phyloP scores from a whole-genome alignment of 306 rosid species.

The Comarum palustre region DNA sequence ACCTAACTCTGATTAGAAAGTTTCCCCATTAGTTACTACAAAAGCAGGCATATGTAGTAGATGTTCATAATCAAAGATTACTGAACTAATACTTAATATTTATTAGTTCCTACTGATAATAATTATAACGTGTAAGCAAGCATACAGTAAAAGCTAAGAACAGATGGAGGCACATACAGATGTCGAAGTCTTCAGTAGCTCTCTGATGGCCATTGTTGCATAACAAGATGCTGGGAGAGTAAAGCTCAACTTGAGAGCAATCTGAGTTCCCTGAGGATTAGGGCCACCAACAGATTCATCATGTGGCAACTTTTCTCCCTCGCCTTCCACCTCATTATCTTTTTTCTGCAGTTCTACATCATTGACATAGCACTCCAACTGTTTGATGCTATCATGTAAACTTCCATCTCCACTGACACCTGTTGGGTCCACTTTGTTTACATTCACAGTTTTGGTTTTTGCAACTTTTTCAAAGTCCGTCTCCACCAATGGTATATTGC shows the following conservation, averaged over 20 bases:
- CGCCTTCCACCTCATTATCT: slow-evolving; percentile 26
- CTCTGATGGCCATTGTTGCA: slow-evolving; percentile 97
- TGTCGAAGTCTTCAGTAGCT: slow-evolving; percentile 91
- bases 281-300: slow-evolving; percentile 32
- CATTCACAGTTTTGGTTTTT: slow-evolving; percentile 35
- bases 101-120: neutral
- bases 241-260: slow-evolving; percentile 77
- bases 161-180: slow-evolving; percentile 54
- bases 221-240: slow-evolving; percentile 91
- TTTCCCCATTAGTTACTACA: neutral
- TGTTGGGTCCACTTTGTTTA: slow-evolving; percentile 26
- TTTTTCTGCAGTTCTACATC: slow-evolving; percentile 29
- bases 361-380: slow-evolving; percentile 36
- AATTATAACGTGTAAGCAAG: slow-evolving; percentile 4
- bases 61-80: neutral
- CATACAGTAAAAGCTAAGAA: neutral
- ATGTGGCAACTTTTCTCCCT: slow-evolving; percentile 30
- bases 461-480: slow-evolving; percentile 73
- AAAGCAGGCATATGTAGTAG: neutral
- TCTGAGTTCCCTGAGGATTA: slow-evolving; percentile 53
- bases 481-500: slow-evolving; percentile 60
- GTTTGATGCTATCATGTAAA: slow-evolving; percentile 25
- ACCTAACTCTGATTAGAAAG: neutral
- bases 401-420: slow-evolving; percentile 37
- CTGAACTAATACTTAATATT: neutral